Base-by-base conservation (phyloP, 768 basidiomycete genomes). In the Mycena amicta region DNA sequence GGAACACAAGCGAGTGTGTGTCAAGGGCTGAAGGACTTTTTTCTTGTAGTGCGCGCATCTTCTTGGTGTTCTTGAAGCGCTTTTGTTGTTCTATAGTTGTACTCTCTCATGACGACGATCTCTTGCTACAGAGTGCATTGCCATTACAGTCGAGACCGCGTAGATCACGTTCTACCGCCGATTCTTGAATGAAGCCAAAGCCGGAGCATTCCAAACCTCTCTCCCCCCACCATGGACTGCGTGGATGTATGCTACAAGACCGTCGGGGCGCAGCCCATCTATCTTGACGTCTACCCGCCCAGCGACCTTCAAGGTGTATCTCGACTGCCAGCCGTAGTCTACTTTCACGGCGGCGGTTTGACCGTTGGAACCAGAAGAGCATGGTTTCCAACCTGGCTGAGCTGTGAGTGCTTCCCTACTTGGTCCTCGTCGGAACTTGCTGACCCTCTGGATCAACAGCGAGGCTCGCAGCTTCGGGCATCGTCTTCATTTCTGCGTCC, bases 1-100 rank as follows among this genome's bases (percentile, higher is more conserved):
- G 23, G 89, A 91, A 70, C 89, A 91, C 71, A 79, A 82, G 57
- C 77, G 89, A 56, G 87, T 90, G 53, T 91, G 89, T 66, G 68
- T 63, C 18, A 74, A 71, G 63, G 62, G 55, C 26, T 47, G 11
- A 49, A 49, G 47, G 22, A 26, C 22, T 49, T 25, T 13, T 49
- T 6, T 29, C 6, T 27, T n/a, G 6, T 23, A 45, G 8, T 45
- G 6, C 22, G 12, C 20, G 22, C 22, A 15, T 16, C 22, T 23
- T 15, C 12, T 45, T 37, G 33, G 33, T 37, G 33, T 37, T 37
- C 33, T 18, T n/a, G n/a, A n/a, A n/a, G n/a, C 43, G 43, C 22
- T 49, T 23, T 49, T 28, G 47, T 5, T 49, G 25, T 6, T 16
- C 12, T 49, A n/a, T 28, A 26, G 47, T 49, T 49, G 47, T 49